phyloP scores from a whole-genome alignment of 2,329 filamentous ascomycete species.

The Drechslerella dactyloides region DNA sequence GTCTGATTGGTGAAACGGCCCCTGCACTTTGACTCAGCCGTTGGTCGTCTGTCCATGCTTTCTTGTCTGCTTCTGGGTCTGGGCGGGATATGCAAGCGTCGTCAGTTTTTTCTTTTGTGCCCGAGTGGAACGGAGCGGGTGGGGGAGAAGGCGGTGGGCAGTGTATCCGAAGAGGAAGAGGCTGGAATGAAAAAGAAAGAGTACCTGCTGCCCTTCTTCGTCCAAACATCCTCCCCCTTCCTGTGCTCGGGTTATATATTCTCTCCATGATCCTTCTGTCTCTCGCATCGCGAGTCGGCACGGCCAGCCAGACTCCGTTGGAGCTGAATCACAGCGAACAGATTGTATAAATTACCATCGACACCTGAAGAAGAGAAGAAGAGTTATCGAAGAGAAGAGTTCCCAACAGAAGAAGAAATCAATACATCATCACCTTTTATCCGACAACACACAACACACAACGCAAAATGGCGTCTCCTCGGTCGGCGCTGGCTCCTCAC shows the following conservation, averaged over 20 bases:
- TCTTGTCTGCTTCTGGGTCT: not conserved
- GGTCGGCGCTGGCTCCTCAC: conserved; percentile 49
- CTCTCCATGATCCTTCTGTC: conserved; percentile 36
- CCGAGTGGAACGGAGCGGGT: not conserved
- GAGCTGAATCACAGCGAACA: conserved; percentile 14
- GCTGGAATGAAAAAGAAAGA: conserved; percentile 11
- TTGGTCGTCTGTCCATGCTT: conserved; percentile 4
- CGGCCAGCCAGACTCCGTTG: conserved; percentile 9
- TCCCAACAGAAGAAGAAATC: conserved; percentile 7
- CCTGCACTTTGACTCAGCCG: conserved; percentile 42
- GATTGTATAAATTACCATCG: conserved; percentile 9
- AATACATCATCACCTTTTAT: not conserved
- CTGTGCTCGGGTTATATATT: conserved; percentile 5
- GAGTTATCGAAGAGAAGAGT: conserved; percentile 4
- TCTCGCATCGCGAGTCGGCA: conserved; percentile 20
- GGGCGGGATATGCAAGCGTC: conserved; percentile 8
- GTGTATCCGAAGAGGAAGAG: conserved; percentile 11
- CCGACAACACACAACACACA: conserved; percentile 17
- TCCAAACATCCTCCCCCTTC: conserved; percentile 23
- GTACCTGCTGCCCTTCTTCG: conserved; percentile 31
- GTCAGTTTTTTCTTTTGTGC: not conserved
- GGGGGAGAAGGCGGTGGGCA: not conserved
- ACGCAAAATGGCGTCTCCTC: conserved; percentile 41
- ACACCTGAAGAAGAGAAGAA: not conserved
- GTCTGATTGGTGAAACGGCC: conserved; percentile 24